Percentiles rank a stretch among this genome's conserved stretches.
Evolutionary conservation across 306 rosid species (phyloP).

Genomic region (Sesbania bispinosa): DNA sequence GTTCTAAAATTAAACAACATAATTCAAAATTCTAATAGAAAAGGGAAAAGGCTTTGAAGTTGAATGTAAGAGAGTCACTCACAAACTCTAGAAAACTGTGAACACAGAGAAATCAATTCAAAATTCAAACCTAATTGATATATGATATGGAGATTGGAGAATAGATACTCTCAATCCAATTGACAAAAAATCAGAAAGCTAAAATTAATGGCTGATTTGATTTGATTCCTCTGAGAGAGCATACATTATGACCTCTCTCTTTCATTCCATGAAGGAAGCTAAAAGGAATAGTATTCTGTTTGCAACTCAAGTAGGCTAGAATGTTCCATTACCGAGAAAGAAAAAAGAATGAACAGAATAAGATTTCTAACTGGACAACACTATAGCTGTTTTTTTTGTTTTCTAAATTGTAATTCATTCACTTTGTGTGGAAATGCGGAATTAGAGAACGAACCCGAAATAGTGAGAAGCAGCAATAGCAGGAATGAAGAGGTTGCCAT

Average conservation of each 20-base stretch:
- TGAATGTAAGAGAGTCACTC: background rate
- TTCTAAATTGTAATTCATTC: background rate
- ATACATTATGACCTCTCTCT: background rate
- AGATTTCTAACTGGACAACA: background rate
- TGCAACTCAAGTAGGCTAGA: conserved; percentile 1
- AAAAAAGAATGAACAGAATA: background rate
- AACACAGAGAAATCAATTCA: background rate
- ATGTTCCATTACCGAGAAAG: conserved; percentile 15
- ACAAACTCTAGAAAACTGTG: background rate
- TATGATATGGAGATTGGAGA: background rate
- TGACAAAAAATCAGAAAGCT: conserved; percentile 18
- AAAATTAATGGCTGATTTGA: background rate
- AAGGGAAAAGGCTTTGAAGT: background rate
- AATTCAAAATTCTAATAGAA: background rate
- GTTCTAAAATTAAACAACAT: background rate
- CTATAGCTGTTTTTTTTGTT: background rate
- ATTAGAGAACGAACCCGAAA: conserved; percentile 47
- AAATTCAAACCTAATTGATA: too few relatives aligned
- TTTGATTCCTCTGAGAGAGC: conserved; percentile 10
- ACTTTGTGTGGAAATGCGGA: conserved; percentile 19
- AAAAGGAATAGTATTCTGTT: conserved; percentile 18
- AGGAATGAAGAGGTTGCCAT: conserved; percentile 44
- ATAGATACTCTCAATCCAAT: conserved; percentile 2
- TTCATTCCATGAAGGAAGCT: conserved; percentile 1
- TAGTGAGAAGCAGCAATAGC: conserved; percentile 42